Conservation (phyloP, 441 rosid genomes). For the Omphalea diandra region DNA sequence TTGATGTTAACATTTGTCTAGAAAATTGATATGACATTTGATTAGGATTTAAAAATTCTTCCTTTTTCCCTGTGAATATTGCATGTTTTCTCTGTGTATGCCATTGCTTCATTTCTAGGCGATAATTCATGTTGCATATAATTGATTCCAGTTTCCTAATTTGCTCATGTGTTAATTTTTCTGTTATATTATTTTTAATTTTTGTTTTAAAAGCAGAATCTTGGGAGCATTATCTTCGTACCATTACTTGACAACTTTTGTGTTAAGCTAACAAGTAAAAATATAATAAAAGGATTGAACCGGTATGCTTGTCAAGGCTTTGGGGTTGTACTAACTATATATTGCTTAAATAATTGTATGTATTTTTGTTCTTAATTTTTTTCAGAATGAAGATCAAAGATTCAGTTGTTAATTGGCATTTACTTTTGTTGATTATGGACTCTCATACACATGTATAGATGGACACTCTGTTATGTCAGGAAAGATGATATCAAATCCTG, state of each 20-base stretch:
- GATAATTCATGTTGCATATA: not conserved
- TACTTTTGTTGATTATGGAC: not conserved
- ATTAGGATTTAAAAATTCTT: not conserved
- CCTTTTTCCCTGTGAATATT: not conserved
- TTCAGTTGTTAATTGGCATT: not conserved
- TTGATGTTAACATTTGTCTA: not conserved
- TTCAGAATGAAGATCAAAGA: not conserved
- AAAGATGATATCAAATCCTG: not conserved
- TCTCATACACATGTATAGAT: not conserved
- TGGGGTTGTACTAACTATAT: not conserved
- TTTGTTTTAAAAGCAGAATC: not conserved
- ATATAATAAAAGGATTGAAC: not conserved
- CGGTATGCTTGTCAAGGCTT: not conserved
- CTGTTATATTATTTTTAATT: not conserved
- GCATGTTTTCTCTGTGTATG: not conserved
- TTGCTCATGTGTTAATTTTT: not conserved
- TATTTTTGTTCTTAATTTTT: not conserved
- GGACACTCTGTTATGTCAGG: no score
- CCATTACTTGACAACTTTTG: no score
- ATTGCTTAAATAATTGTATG: not conserved
- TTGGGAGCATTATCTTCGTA: not conserved
- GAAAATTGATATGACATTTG: not conserved
- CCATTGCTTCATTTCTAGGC: not conserved
- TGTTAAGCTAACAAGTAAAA: no score
- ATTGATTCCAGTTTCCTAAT: not conserved